A percentile compares a stretch with the other conserved stretches of the same genome.
These are phyloP conservation scores for Botryotinia globosa DNA, from an alignment of 2,329 filamentous ascomycete genomes.

Conservation along the genomic window DNA sequence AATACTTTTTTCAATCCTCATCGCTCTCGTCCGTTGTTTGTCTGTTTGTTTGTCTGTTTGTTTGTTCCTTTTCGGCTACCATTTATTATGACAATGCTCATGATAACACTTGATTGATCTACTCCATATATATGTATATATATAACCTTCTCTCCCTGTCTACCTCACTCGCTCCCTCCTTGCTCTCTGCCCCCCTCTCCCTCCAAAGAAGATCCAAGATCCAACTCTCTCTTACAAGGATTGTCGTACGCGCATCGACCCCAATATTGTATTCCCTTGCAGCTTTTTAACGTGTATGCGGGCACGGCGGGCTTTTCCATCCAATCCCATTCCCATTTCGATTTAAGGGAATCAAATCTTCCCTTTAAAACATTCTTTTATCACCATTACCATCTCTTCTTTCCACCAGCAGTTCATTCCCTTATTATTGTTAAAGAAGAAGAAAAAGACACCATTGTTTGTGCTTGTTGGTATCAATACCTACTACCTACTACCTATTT, in stretches of 20 bases:
- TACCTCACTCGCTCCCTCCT: not conserved
- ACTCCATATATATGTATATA: not conserved
- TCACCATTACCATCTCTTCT: not conserved
- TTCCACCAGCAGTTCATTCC: not conserved
- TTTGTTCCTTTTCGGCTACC: not conserved
- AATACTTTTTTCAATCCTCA: not conserved
- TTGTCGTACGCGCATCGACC: constrained; percentile 9
- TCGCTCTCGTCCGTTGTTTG: not conserved
- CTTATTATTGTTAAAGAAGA: not conserved
- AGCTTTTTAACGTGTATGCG: not conserved
- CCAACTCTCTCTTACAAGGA: not conserved
- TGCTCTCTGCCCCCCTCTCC: not conserved
- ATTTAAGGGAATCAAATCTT: not conserved
- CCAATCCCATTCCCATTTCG: not conserved
- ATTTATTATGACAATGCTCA: not conserved
- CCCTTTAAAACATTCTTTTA: constrained; percentile 1
- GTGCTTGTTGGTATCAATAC: not conserved
- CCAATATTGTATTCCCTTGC: constrained; percentile 9
- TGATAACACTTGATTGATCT: not conserved
- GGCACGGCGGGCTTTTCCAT: not conserved
- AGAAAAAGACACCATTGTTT: not conserved
- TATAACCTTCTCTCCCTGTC: not conserved
- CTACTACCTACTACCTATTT: not conserved
- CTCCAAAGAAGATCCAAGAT: not conserved
- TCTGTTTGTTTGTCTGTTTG: not conserved